A percentile compares a stretch with the other conserved stretches of the same genome.
Evolutionary conservation across 2,329 filamentous ascomycete genomes (phyloP).

Genomic region (Fusarium globosum): DNA sequence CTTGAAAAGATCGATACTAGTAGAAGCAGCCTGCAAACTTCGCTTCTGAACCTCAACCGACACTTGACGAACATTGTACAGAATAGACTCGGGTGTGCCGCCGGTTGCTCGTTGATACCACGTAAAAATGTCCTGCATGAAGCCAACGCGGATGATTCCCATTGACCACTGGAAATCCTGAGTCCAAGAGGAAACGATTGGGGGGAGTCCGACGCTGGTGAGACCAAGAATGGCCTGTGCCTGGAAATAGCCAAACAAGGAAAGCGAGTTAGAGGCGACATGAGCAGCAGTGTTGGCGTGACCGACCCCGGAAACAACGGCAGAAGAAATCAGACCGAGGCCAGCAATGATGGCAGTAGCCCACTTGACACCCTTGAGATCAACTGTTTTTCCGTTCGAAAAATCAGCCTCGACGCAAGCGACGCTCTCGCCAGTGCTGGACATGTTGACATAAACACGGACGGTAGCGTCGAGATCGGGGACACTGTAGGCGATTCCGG

Average conservation of each 20-base stretch:
- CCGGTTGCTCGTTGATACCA: slow-evolving; percentile 97
- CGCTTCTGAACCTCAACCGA: slow-evolving; percentile 87
- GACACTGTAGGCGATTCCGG: slow-evolving; percentile 86
- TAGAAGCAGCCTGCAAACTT: slow-evolving; percentile 53
- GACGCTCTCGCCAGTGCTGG: slow-evolving; percentile 69
- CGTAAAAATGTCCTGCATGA: slow-evolving; percentile 88
- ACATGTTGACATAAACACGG: slow-evolving; percentile 81
- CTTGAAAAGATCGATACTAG: slow-evolving; percentile 60
- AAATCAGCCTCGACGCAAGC: slow-evolving; percentile 90
- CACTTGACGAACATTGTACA: slow-evolving; percentile 76
- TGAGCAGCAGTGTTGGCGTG: slow-evolving; percentile 95
- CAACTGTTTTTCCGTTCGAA: slow-evolving; percentile 92
- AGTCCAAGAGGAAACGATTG: slow-evolving; percentile 91
- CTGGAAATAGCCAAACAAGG: slow-evolving; percentile 96
- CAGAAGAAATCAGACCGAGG: slow-evolving; percentile 84
- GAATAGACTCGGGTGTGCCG: slow-evolving; percentile 81
- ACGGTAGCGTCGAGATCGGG: slow-evolving; percentile 92
- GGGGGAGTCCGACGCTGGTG: slow-evolving; percentile 82
- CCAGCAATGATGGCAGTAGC: slow-evolving; percentile 88
- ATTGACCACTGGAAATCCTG: slow-evolving; percentile 99
- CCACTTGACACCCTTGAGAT: slow-evolving; percentile 91
- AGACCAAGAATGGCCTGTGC: slow-evolving; percentile 92
- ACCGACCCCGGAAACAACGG: slow-evolving; percentile 87
- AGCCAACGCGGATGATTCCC: slow-evolving; percentile 90
- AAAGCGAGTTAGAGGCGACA: slow-evolving; percentile 91